Evolutionary conservation across 1,139 yeast species (phyloP).

Genomic region (Taphrina pruni): DNA sequence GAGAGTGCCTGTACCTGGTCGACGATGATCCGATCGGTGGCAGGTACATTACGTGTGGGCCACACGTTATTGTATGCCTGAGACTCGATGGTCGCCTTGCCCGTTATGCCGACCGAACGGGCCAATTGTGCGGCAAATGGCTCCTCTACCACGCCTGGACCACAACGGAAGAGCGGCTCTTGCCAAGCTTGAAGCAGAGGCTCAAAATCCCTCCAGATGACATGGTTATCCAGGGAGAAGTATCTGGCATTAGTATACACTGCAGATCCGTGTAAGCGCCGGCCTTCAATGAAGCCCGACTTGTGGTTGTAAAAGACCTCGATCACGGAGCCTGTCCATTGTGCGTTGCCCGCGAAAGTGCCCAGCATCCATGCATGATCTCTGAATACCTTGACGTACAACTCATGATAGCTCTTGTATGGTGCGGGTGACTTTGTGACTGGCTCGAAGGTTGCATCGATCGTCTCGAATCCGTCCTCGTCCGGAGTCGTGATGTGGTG

Average conservation of each 20-base stretch:
- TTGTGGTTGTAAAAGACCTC: slow-evolving; percentile 21
- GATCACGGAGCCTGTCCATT: slow-evolving; percentile 18
- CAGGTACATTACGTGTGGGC: slow-evolving; percentile 15
- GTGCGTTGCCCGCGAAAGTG: slow-evolving; percentile 15
- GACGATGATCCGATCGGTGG: slow-evolving; percentile 4
- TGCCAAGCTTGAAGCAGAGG: slow-evolving; percentile 13
- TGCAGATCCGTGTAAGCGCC: background rate
- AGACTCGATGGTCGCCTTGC: background rate
- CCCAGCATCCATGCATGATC: slow-evolving; percentile 15
- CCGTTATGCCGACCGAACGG: slow-evolving; percentile 6
- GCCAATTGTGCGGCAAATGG: background rate
- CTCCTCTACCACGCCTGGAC: background rate
- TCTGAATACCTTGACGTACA: slow-evolving; percentile 15
- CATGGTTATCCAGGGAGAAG: slow-evolving; percentile 9
- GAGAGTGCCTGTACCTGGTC: slow-evolving; percentile 6
- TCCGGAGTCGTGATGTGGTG: background rate
- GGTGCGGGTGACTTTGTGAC: background rate
- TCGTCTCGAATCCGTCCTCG: background rate
- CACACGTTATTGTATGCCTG: background rate
- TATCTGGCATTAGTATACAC: background rate
- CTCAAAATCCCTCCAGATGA: slow-evolving; percentile 17
- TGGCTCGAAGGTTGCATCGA: slow-evolving; percentile 5
- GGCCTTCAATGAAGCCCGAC: slow-evolving; percentile 14
- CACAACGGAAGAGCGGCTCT: slow-evolving; percentile 12
- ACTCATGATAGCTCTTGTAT: slow-evolving; percentile 10